Percentiles rank a stretch among this genome's conserved stretches.
phyloP scores from a whole-genome alignment of 768 basidiomycete species.

The Royoungia palumana region DNA sequence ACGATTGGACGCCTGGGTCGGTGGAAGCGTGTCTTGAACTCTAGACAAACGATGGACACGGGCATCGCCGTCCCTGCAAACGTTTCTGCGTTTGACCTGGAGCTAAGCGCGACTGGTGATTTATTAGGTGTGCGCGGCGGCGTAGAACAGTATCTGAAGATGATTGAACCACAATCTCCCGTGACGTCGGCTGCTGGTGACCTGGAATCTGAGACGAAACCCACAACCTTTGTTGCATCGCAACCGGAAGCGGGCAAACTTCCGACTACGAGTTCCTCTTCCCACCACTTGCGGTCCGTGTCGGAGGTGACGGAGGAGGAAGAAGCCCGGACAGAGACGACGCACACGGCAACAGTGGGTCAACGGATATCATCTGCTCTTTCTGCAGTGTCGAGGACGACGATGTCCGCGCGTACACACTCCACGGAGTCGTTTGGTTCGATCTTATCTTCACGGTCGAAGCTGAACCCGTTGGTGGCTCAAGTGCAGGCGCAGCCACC shows the following conservation, averaged over 20 bases:
- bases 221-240: background rate
- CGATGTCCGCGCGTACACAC: constrained; percentile 26
- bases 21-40: constrained; percentile 76
- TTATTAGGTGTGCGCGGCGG: constrained; percentile 58
- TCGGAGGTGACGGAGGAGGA: constrained; percentile 33
- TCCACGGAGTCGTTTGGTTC: constrained; percentile 35
- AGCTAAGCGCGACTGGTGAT: constrained; percentile 57
- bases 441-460: constrained; percentile 29
- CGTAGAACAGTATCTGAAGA: constrained; percentile 63
- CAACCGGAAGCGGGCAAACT: constrained; percentile 8
- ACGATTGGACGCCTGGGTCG: constrained; percentile 80
- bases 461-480: constrained; percentile 30
- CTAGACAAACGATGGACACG: constrained; percentile 36
- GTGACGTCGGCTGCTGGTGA: constrained; percentile 12
- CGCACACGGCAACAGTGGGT: constrained; percentile 16
- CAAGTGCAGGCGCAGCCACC: constrained; percentile 39
- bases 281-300: constrained; percentile 28
- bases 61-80: constrained; percentile 39
- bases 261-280: background rate
- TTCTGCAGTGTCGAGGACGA: constrained; percentile 17
- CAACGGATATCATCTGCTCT: constrained; percentile 20
- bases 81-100: constrained; percentile 70
- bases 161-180: constrained; percentile 40
- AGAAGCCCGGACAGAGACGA: constrained; percentile 19
- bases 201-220: constrained; percentile 4